Percentiles rank a stretch among this genome's conserved stretches.
These are phyloP conservation scores for Scenedesmus sp. DNA, from an alignment of 163 green algal genomes.

Conservation along the genomic window DNA sequence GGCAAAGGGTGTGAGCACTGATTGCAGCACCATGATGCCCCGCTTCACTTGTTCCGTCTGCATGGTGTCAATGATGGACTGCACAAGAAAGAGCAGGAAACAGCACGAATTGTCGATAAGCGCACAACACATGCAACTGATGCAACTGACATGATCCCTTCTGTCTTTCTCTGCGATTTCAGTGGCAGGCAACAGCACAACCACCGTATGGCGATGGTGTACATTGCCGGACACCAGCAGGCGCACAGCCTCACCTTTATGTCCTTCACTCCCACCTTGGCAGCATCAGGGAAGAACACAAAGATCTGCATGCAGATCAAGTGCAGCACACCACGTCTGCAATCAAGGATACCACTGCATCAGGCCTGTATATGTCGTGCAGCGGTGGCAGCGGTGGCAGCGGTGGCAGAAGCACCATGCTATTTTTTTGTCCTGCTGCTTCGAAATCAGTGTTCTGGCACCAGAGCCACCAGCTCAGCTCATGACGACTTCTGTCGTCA, in stretches of 20 bases:
- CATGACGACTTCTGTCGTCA: background rate
- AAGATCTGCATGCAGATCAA: conserved; percentile 86
- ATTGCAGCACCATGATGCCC: conserved; percentile 92
- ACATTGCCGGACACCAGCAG: background rate
- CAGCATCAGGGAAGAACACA: conserved; percentile 97
- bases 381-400: too few species aligned
- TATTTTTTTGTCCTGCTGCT: background rate
- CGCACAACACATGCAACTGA: background rate
- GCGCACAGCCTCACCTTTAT: conserved; percentile 83
- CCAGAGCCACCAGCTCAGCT: background rate
- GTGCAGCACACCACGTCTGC: background rate
- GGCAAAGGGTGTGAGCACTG: conserved; percentile 94
- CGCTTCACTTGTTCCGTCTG: conserved; percentile 86
- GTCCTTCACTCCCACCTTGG: conserved; percentile 96
- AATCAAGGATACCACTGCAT: background rate
- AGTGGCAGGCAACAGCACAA: too few species aligned
- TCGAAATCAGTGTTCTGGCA: background rate
- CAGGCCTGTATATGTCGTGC: background rate
- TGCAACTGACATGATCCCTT: too few species aligned
- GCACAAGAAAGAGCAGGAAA: background rate
- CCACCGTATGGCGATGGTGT: background rate
- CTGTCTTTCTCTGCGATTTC: too few species aligned
- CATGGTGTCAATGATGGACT: conserved; percentile 78
- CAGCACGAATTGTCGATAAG: background rate
- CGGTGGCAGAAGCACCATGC: too few species aligned